phyloP scores from a whole-genome alignment of 352 stramenopile species.

The Pythium angustatum region DNA sequence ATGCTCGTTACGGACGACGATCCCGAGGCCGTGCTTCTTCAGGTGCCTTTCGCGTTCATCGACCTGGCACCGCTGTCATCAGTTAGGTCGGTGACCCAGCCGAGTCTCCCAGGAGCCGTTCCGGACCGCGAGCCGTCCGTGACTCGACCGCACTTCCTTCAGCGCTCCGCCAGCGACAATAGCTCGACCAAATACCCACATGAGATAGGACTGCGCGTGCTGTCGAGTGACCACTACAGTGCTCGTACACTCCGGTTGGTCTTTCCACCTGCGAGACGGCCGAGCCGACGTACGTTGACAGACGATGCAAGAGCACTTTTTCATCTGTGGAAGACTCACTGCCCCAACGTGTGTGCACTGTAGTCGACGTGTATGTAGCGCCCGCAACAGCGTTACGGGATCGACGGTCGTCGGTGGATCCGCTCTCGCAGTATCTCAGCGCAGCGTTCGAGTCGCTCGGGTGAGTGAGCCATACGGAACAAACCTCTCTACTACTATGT shows the following conservation, averaged over 20 bases:
- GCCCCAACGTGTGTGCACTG: too few species aligned
- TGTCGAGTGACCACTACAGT: slow-evolving; percentile 24
- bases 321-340: too few species aligned
- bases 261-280: slow-evolving; percentile 14
- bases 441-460: slow-evolving; percentile 12
- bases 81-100: not conserved
- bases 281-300: slow-evolving; percentile 20
- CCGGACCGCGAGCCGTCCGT: not conserved
- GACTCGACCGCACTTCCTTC: not conserved
- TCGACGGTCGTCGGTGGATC: slow-evolving; percentile 1
- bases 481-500: too few species aligned
- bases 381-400: not conserved
- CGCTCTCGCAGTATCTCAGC: slow-evolving; percentile 23
- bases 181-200: slow-evolving; percentile 1
- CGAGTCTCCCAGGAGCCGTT: not conserved
- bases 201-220: slow-evolving; percentile 37
- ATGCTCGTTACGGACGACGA: not conserved
- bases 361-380: slow-evolving; percentile 10
- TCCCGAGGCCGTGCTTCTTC: not conserved
- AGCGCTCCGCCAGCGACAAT: too few species aligned
- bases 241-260: slow-evolving; percentile 9
- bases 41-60: not conserved
- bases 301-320: too few species aligned
- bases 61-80: not conserved
- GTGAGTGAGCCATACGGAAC: too few species aligned